Percentiles rank a stretch among this genome's conserved stretches.
Evolutionary conservation across 805 yeast genomes (phyloP).

Genomic region (Lachancea waltii): DNA sequence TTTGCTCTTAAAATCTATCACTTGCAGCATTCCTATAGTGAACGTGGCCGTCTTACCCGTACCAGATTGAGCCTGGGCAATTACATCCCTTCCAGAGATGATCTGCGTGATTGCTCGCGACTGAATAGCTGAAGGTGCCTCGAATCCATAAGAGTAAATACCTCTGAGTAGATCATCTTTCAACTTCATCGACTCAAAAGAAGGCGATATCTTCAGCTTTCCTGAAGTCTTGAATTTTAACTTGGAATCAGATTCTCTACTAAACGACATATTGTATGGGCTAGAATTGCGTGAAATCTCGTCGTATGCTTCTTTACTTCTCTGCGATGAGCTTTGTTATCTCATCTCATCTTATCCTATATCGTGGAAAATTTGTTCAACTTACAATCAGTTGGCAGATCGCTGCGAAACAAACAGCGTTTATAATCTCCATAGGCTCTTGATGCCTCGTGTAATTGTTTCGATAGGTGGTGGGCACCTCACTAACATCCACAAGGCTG

Average conservation of each 20-base stretch:
- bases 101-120: constrained; percentile 94
- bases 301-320: no score
- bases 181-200: constrained; percentile 70
- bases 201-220: constrained; percentile 42
- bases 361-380: constrained; percentile 3
- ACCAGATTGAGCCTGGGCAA: constrained; percentile 98
- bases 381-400: not conserved
- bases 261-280: constrained; percentile 44
- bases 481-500: constrained; percentile 29
- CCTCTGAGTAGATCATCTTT: constrained; percentile 57
- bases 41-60: constrained; percentile 99
- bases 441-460: constrained; percentile 7
- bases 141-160: constrained; percentile 85
- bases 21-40: constrained; percentile 87
- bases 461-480: constrained; percentile 31
- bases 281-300: constrained; percentile 1
- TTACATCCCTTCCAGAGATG: constrained; percentile 85
- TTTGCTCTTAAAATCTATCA: constrained; percentile 62
- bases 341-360: constrained; percentile 6
- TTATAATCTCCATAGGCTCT: not conserved
- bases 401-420: not conserved
- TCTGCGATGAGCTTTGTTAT: no score
- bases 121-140: constrained; percentile 94
- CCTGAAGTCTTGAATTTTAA: constrained; percentile 59
- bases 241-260: constrained; percentile 51